phyloP scores from a whole-genome alignment of 164 flowering plant species.

The Santalum album region DNA sequence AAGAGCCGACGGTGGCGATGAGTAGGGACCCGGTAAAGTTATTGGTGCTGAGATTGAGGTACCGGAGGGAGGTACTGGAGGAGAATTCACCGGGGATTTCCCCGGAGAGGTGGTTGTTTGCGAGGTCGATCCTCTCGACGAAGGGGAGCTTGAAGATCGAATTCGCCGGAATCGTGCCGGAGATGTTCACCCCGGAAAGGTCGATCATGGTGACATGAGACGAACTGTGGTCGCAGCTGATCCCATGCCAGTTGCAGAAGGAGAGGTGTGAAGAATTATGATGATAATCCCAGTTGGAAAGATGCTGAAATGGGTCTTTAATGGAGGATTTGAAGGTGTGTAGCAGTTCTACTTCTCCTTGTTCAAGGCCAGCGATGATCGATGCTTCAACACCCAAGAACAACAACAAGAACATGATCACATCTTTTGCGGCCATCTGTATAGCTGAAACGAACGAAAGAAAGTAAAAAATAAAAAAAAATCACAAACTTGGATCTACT shows the following conservation, averaged over 20 bases:
- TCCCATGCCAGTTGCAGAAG: conserved; percentile 58
- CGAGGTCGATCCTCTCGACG: conserved; percentile 43
- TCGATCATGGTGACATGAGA: conserved; percentile 31
- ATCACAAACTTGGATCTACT: too few species aligned
- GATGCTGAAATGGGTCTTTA: conserved; percentile 34
- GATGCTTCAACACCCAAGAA: too few species aligned
- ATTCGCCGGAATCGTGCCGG: conserved; percentile 40
- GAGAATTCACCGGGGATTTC: conserved; percentile 32
- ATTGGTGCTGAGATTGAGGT: conserved; percentile 67
- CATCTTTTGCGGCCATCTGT: too few species aligned
- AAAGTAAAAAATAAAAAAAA: too few species aligned
- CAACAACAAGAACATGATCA: too few species aligned
- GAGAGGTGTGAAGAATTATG: conserved; percentile 11
- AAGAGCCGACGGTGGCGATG: conserved; percentile 34
- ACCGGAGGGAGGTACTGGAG: conserved; percentile 30
- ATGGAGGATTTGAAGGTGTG: conserved; percentile 49
- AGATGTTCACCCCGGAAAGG: conserved; percentile 52
- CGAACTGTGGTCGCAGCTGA: conserved; percentile 37
- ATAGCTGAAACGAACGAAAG: too few species aligned
- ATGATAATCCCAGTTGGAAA: conserved; percentile 48
- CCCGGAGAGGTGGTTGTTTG: conserved; percentile 48
- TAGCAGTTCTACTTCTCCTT: conserved; percentile 20
- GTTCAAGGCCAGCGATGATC: too few species aligned
- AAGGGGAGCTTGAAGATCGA: conserved; percentile 37
- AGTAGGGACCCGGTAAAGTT: conserved; percentile 51